phyloP scores from a whole-genome alignment of 768 basidiomycete species.

The Pulveroboletus ravenelii region DNA sequence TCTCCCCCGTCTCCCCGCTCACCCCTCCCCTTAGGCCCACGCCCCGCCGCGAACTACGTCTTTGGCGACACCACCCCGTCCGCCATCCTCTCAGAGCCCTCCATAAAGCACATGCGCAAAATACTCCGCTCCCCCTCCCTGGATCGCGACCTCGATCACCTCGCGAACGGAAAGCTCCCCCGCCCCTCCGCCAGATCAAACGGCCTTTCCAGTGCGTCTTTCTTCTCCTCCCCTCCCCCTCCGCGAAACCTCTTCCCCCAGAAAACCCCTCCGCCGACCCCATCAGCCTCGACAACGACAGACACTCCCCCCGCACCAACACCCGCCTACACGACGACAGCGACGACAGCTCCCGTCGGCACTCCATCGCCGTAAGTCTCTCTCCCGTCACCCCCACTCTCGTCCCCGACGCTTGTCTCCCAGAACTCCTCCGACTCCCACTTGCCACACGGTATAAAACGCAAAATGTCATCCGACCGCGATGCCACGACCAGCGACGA shows the following conservation, averaged over 20 bases:
- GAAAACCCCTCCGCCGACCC: conserved; percentile 21
- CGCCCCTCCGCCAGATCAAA: conserved; percentile 17
- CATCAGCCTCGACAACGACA: conserved; percentile 25
- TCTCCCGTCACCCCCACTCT: background rate
- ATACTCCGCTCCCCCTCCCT: conserved; percentile 55
- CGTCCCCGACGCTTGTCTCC: background rate
- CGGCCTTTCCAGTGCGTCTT: conserved; percentile 21
- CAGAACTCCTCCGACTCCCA: conserved; percentile 38
- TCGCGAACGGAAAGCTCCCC: conserved; percentile 14
- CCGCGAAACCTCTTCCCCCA: conserved; percentile 19
- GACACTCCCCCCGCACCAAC: conserved; percentile 31
- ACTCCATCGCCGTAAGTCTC: conserved; percentile 63
- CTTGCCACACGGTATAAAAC: conserved; percentile 62
- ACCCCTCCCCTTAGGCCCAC: conserved; percentile 40
- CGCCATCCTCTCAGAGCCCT: conserved; percentile 37
- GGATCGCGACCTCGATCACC: conserved; percentile 35
- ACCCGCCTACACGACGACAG: conserved; percentile 45
- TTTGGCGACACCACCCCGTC: conserved; percentile 49
- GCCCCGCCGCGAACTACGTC: conserved; percentile 63
- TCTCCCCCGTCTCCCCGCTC: conserved; percentile 8
- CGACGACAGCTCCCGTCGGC: conserved; percentile 65
- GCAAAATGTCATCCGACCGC: conserved; percentile 77
- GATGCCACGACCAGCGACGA: conserved; percentile 53
- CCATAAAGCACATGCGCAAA: conserved; percentile 44
- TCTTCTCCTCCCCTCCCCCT: conserved; percentile 8